Percentiles rank a stretch among this genome's conserved stretches.
Conservation (phyloP, 148 eudicot genomes). For the Rhododendron henanense region DNA sequence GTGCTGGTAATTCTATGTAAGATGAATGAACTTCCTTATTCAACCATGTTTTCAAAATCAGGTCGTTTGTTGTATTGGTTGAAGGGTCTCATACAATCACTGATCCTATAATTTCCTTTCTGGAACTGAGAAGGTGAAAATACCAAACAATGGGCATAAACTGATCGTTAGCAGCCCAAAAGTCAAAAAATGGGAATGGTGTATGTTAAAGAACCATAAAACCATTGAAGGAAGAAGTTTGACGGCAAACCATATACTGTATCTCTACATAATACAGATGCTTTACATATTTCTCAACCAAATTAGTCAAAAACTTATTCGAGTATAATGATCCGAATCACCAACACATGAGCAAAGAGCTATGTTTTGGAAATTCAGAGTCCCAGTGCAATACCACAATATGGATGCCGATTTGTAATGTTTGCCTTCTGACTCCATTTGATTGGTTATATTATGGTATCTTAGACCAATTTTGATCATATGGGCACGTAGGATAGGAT, state of each 20-base stretch:
- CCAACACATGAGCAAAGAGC: constrained; percentile 1
- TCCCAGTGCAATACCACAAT: neutral
- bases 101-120: neutral
- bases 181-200: neutral
- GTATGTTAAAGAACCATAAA: neutral
- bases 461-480: neutral
- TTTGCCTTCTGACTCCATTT: neutral
- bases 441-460: neutral
- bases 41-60: neutral
- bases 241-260: neutral
- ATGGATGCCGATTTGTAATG: neutral
- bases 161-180: neutral
- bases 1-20: neutral
- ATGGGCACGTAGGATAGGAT: too few species aligned
- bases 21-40: neutral
- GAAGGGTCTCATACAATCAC: neutral
- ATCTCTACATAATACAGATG: neutral
- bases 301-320: neutral
- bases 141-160: neutral
- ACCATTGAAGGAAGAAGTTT: neutral
- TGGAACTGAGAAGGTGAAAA: neutral
- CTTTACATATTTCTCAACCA: neutral
- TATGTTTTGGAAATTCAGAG: neutral
- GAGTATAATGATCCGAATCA: neutral
- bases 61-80: neutral